Base-by-base conservation (phyloP, 164 flowering plant species). In the Umbellularia californica region DNA sequence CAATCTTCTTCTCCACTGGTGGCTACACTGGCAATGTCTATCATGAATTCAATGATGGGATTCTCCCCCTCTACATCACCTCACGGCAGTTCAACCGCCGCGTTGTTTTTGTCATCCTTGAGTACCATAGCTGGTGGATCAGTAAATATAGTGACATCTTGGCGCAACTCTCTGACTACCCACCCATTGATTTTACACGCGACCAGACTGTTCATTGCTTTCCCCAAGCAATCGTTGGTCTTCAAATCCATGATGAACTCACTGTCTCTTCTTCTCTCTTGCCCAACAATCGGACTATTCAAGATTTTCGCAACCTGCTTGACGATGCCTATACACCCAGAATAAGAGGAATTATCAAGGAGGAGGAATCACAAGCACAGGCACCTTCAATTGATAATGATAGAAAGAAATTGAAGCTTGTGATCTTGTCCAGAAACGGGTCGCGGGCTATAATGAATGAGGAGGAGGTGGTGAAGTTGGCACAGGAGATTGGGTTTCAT, bases 41-140 rank as follows among this genome's bases (percentile, higher is more conserved):
- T 72, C 99, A 95, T 68, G 99, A 95, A 60, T 93, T 95, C 86
- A 95, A 95, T 77, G 99, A 95, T 75, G 99, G 99, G 52, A 77
- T 93, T 51, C 51, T 93, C 47, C 99, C 99, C 10, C 77, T 95
- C 12, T 95, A 84, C 77, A 95, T 95, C 4, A 95, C 99, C 50
- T 86, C 97, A 0, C 97, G 87, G 75, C 88, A 83, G 65, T 83
- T 88, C 58, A 84, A 90, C 62, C 90, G 84, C 84, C 80, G 88
- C 74, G 97, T 93, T 47, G 87, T 93, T 76, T 89, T 93, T 74
- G 97, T 93, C 19, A 86, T 93, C 28, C 87, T 90, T 35, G 99
- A 95, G 50, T 95, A 90, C 76, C 97, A 92, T 77, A 13, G 72
- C 3, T 95, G 97, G 99, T 95, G 97, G 97, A 71, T 87, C 15